Percentiles rank a stretch among this genome's conserved stretches.
Conservation (phyloP, 1,139 yeast genomes). For the Saccharomyces hybrid region DNA sequence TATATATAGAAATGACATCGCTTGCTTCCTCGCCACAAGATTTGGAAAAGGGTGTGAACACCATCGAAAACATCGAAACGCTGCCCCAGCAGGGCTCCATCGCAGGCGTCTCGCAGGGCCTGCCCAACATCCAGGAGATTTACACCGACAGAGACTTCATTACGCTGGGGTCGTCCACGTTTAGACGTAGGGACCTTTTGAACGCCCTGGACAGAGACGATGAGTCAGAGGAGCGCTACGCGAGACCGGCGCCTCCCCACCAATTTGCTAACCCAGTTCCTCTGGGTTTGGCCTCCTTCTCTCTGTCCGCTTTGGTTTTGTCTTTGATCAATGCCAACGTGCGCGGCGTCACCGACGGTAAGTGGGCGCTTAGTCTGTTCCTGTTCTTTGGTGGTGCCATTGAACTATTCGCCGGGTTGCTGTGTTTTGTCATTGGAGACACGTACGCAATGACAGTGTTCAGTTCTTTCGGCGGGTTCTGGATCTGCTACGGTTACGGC, state of each 20-base stretch:
- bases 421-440: slow-evolving; percentile 60
- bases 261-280: slow-evolving; percentile 53
- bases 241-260: slow-evolving; percentile 17
- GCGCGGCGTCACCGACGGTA: slow-evolving; percentile 43
- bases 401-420: slow-evolving; percentile 57
- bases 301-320: slow-evolving; percentile 40
- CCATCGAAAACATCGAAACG: slow-evolving; percentile 1
- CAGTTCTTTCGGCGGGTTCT: slow-evolving; percentile 67
- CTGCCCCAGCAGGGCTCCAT: slow-evolving; percentile 5
- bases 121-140: slow-evolving; percentile 14
- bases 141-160: slow-evolving; percentile 33
- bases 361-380: slow-evolving; percentile 43
- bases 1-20: slow-evolving; percentile 1
- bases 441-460: slow-evolving; percentile 61
- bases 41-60: slow-evolving; percentile 1
- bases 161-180: slow-evolving; percentile 53
- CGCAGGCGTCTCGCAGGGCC: slow-evolving; percentile 1
- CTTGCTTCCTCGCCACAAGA: slow-evolving; percentile 4
- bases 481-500: slow-evolving; percentile 60
- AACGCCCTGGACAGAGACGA: slow-evolving; percentile 54
- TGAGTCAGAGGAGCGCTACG: slow-evolving; percentile 46
- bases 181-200: slow-evolving; percentile 46
- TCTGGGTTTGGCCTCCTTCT: slow-evolving; percentile 50
- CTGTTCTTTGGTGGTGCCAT: slow-evolving; percentile 59
- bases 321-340: slow-evolving; percentile 47